Percentiles rank a stretch among this genome's conserved stretches.
Evolutionary conservation across 2,329 filamentous ascomycete genomes (phyloP).

Genomic region (Ophiostoma ulmi): DNA sequence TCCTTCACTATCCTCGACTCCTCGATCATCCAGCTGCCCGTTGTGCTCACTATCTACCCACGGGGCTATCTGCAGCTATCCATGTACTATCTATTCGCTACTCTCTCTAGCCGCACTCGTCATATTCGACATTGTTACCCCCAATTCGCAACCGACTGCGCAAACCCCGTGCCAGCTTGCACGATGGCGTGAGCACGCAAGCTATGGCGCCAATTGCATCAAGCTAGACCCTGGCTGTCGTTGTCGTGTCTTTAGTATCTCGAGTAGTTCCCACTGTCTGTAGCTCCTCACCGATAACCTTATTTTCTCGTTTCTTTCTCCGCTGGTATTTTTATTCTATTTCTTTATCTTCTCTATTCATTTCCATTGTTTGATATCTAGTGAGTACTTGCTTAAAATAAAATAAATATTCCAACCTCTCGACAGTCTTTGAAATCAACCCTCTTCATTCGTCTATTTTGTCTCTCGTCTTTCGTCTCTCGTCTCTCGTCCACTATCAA

Average conservation of each 20-base stretch:
- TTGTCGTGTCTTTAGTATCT: background rate
- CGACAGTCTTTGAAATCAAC: background rate
- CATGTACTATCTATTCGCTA: background rate
- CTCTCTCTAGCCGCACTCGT: background rate
- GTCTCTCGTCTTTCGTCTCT: background rate
- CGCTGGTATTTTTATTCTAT: background rate
- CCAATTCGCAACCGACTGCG: constrained; percentile 23
- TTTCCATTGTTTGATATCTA: background rate
- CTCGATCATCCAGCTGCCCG: background rate
- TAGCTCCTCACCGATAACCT: background rate
- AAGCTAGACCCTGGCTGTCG: constrained; percentile 6
- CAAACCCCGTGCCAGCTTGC: constrained; percentile 19
- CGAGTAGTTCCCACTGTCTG: background rate
- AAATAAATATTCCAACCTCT: background rate
- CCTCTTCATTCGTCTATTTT: background rate
- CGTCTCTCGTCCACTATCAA: background rate
- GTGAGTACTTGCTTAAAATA: too few species aligned
- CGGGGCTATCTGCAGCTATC: background rate
- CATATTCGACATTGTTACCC: constrained; percentile 18
- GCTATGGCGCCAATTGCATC: constrained; percentile 24
- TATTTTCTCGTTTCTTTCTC: background rate
- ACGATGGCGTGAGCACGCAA: constrained; percentile 24
- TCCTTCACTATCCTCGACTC: background rate
- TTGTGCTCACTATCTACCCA: background rate
- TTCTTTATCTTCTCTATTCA: background rate